These are phyloP conservation scores for Aspergillus campestris DNA, from an alignment of 495 filamentous ascomycete species.

Conservation along the genomic window DNA sequence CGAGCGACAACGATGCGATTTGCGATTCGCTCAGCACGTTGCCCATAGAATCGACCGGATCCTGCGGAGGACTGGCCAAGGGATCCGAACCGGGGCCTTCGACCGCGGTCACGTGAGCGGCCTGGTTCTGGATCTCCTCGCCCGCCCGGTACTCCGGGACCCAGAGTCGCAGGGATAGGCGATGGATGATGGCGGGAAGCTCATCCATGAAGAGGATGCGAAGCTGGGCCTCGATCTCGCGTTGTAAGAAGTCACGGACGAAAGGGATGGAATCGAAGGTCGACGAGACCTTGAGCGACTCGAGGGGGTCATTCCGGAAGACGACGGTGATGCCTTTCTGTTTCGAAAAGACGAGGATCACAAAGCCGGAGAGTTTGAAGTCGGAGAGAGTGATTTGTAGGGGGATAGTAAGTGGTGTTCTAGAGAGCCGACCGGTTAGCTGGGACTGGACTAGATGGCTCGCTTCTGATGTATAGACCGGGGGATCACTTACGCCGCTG, in stretches of 20 bases:
- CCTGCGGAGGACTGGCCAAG: conserved; percentile 66
- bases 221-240: conserved; percentile 91
- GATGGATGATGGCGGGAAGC: conserved; percentile 89
- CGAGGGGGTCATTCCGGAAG: conserved; percentile 95
- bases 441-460: neutral
- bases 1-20: conserved; percentile 65
- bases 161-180: conserved; percentile 82
- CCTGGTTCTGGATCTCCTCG: conserved; percentile 34
- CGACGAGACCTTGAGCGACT: conserved; percentile 95
- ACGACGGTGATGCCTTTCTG: conserved; percentile 95
- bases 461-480: neutral
- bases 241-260: conserved; percentile 92
- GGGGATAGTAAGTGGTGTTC: conserved; percentile 83
- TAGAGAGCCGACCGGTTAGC: conserved; percentile 16
- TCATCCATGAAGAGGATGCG: conserved; percentile 95
- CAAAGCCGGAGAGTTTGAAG: conserved; percentile 94
- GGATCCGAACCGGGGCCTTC: conserved; percentile 60
- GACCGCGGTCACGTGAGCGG: conserved; percentile 16
- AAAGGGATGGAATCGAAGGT: conserved; percentile 99
- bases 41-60: conserved; percentile 68
- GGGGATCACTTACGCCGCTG: conserved; percentile 57
- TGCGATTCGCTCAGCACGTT: conserved; percentile 64
- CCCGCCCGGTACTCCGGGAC: conserved; percentile 75
- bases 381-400: conserved; percentile 94
- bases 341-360: conserved; percentile 92